phyloP scores from a whole-genome alignment of 352 stramenopile genomes.

The Globisporangium rhizosaccharum region DNA sequence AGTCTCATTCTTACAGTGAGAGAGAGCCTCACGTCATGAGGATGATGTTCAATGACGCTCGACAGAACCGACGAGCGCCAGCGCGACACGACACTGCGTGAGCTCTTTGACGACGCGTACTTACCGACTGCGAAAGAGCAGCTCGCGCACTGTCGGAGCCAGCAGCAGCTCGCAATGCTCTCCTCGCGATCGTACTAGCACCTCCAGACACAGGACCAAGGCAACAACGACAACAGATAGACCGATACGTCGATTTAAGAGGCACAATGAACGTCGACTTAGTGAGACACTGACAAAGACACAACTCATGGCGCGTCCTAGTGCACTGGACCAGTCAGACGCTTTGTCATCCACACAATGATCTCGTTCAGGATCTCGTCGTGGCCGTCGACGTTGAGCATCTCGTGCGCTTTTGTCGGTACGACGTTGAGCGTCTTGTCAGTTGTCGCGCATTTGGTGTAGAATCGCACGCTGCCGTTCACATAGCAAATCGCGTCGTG shows the following conservation, averaged over 20 bases:
- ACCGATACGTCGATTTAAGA: too few species aligned
- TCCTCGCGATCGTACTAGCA: background rate
- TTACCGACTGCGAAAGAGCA: conserved; percentile 53
- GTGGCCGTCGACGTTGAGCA: conserved; percentile 31
- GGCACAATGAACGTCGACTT: too few species aligned
- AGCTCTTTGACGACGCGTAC: conserved; percentile 60
- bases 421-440: conserved; percentile 48
- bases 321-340: background rate
- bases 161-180: conserved; percentile 3
- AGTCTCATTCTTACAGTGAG: background rate
- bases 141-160: conserved; percentile 30
- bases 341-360: conserved; percentile 29
- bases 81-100: conserved; percentile 21
- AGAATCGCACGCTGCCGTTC: conserved; percentile 31
- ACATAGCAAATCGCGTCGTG: conserved; percentile 30
- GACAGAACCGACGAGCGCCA: background rate
- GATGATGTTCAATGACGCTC: background rate
- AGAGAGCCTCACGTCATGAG: background rate
- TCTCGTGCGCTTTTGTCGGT: conserved; percentile 27
- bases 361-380: conserved; percentile 28
- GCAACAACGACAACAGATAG: too few species aligned
- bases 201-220: background rate
- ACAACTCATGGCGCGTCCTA: background rate
- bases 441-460: conserved; percentile 21
- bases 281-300: background rate